Base-by-base conservation (phyloP, 139 green algal genomes). In the Volvox reticuliferus region DNA sequence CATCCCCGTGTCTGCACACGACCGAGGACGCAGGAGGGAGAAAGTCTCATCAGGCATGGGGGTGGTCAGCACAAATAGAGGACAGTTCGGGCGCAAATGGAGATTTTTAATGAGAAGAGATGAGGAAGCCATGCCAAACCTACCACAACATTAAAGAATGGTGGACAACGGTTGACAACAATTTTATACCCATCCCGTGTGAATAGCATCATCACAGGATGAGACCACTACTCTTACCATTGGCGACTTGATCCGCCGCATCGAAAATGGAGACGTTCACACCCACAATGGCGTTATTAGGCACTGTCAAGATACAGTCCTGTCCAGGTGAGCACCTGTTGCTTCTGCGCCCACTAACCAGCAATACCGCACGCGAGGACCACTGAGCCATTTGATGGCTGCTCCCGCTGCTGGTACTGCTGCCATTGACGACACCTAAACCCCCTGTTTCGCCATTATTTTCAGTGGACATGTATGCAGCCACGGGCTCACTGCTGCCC, bases 191-290 rank as follows among this genome's bases (percentile, higher is more conserved):
- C 44, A 55, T 55, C 44, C 44, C 9, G 9, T 55, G 44, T 55
- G 44, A 55, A 5, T 55, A 55, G 44, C 44, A 9, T 55, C 44
- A 14, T 55, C 9, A 14, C 44, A 55, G 44, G 44, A 55, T 55
- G 9, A 55, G 44, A 55, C 12, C 26, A 24, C 6, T 76, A 12
- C 73, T 16, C 77, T 62, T 37, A 82, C 77, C 77, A 32, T 82
- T 82, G 5, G 62, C 32, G 16, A 87, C 21, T 24, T 87, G 81
- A 5, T 19, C 30, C 0, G 55, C 20, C 14, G 61, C 62, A 68
- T 87, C 81, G 81, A 77, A 87, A 62, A 87, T 33, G 19, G 62
- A 33, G 5, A 87, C 30, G 30, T 77, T 32, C 2, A 87, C 12
- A 3, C 18, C 6, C 0, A 87, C 26, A 12, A 32, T 33, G 28